Evolutionary conservation across 257 asterid genomes (phyloP).

Genomic region (Nicotiana undulata): DNA sequence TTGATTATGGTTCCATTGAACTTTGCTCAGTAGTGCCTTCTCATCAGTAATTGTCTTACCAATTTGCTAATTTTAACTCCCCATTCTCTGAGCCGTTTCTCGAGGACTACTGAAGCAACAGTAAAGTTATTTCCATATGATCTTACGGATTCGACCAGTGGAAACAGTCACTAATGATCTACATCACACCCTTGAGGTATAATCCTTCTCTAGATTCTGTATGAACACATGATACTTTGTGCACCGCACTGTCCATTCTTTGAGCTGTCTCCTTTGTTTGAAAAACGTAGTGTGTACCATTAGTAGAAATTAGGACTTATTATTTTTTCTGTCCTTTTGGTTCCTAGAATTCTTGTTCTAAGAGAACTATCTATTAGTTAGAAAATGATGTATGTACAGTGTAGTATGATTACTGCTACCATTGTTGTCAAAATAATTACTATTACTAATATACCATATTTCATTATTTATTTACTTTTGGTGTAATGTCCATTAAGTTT

Average conservation of each 20-base stretch:
- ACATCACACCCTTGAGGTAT: too few relatives aligned
- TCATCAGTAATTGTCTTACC: background rate
- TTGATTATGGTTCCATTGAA: slow-evolving; percentile 59
- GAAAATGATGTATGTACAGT: background rate
- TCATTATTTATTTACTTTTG: too few relatives aligned
- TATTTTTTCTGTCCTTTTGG: background rate
- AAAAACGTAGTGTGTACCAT: background rate
- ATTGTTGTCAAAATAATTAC: background rate
- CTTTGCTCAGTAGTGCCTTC: slow-evolving; percentile 30
- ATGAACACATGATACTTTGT: too few relatives aligned
- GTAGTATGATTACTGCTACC: background rate
- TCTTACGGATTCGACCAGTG: too few relatives aligned
- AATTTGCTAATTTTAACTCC: background rate
- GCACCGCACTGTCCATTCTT: background rate
- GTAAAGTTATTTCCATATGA: too few relatives aligned
- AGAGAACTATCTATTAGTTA: background rate
- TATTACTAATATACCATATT: too few relatives aligned
- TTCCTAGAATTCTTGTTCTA: background rate
- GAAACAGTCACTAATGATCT: too few relatives aligned
- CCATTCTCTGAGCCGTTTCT: background rate
- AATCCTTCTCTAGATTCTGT: accelerated
- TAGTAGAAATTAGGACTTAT: background rate
- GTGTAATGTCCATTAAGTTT: too few relatives aligned
- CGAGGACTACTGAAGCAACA: too few relatives aligned
- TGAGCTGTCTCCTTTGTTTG: background rate